These are phyloP conservation scores for Cryphonectria carpinicola DNA, from an alignment of 2,329 filamentous ascomycete genomes.

Conservation along the genomic window DNA sequence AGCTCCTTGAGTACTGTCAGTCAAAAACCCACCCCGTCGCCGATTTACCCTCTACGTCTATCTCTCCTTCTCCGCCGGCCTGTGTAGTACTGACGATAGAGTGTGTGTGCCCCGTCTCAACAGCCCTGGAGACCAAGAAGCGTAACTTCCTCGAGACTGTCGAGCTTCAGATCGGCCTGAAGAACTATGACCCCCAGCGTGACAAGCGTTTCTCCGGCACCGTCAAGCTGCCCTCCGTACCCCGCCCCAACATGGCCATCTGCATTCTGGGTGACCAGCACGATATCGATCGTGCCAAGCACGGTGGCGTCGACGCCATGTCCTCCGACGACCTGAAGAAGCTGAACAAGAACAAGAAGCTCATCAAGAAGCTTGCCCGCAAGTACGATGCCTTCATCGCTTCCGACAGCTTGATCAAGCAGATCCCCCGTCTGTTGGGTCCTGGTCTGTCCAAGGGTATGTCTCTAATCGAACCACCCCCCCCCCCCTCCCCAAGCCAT, in stretches of 20 bases:
- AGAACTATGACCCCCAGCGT: slow-evolving; percentile 98
- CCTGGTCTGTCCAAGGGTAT: slow-evolving; percentile 95
- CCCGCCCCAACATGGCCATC: slow-evolving; percentile 88
- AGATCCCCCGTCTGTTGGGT: slow-evolving; percentile 99
- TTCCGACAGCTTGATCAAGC: slow-evolving; percentile 97
- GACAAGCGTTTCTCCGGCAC: slow-evolving; percentile 99
- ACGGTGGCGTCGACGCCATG: slow-evolving; percentile 98
- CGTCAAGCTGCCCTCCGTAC: slow-evolving; percentile 90
- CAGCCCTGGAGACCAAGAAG: slow-evolving; percentile 79
- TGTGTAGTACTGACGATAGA: background rate
- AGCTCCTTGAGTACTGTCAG: slow-evolving; percentile 86
- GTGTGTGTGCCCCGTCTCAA: background rate
- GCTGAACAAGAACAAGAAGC: slow-evolving; percentile 99
- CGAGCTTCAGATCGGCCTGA: slow-evolving; percentile 45
- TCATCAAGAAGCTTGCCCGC: slow-evolving; percentile 99
- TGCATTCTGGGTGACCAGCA: slow-evolving; percentile 80
- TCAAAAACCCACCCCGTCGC: slow-evolving; percentile 32
- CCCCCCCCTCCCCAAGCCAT: background rate
- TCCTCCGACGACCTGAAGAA: slow-evolving; percentile 99
- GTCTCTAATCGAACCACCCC: background rate
- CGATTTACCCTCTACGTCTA: background rate
- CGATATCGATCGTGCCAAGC: slow-evolving; percentile 99
- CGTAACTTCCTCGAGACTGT: slow-evolving; percentile 94
- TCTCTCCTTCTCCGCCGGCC: background rate
- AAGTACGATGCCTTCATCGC: slow-evolving; percentile 99